A percentile compares a stretch with the other conserved stretches of the same genome.
Conservation (phyloP, 352 stramenopile species). For the Globisporangium splendens region DNA sequence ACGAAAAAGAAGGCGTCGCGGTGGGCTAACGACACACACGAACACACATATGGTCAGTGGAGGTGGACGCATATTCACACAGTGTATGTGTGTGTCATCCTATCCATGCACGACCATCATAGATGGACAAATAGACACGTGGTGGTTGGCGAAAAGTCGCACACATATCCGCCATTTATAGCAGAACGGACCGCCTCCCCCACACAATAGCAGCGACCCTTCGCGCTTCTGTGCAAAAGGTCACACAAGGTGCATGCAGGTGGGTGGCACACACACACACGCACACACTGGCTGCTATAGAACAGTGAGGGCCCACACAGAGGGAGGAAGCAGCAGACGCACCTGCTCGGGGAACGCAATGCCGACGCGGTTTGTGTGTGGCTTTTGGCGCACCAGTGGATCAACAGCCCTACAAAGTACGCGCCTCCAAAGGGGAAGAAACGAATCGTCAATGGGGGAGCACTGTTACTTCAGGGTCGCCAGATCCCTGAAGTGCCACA, state of each 20-base stretch:
- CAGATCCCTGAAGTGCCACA: neutral
- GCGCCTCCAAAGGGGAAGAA: neutral
- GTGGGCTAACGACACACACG: neutral
- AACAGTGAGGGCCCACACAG: neutral
- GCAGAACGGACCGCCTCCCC: no score
- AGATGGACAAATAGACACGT: no score
- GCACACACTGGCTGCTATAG: neutral
- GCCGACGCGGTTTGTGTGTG: slow-evolving; percentile 8
- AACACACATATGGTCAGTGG: no score
- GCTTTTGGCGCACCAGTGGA: slow-evolving; percentile 18
- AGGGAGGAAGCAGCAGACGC: neutral
- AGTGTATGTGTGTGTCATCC: no score
- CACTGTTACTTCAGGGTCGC: neutral
- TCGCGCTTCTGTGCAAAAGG: no score
- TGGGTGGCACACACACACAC: neutral
- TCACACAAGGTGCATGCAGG: no score
- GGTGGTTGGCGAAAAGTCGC: no score
- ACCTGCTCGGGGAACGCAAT: slow-evolving; percentile 12
- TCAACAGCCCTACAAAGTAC: slow-evolving; percentile 17
- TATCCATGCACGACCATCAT: no score
- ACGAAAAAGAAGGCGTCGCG: neutral
- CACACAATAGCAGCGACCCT: no score
- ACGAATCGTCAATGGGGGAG: slow-evolving; percentile 7
- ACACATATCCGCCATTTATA: no score
- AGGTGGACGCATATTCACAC: neutral